phyloP scores from a whole-genome alignment of 257 asterid species.

The Anisodus tanguticus region DNA sequence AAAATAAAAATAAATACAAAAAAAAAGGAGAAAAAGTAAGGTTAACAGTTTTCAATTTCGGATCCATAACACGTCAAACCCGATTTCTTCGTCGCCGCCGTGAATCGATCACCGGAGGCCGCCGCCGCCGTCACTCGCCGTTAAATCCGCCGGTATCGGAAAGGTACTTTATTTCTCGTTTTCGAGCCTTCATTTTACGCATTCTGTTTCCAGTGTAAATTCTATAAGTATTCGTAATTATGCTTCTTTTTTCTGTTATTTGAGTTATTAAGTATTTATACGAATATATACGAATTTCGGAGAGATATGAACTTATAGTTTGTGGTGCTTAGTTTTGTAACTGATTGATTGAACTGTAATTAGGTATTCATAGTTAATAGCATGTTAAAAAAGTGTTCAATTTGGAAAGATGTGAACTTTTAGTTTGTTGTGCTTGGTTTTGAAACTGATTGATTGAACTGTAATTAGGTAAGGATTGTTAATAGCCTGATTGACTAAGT shows the following conservation, averaged over 20 bases:
- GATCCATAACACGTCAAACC: neutral
- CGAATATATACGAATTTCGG: neutral
- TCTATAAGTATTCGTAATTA: neutral
- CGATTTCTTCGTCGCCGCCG: neutral
- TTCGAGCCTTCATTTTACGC: neutral
- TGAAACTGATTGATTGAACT: neutral
- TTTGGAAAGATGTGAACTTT: neutral
- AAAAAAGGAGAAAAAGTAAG: neutral
- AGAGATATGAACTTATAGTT: conserved; percentile 3
- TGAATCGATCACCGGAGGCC: too few relatives aligned
- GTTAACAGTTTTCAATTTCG: neutral
- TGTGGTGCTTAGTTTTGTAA: neutral
- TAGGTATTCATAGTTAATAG: neutral
- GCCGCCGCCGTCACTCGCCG: neutral
- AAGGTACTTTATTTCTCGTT: neutral
- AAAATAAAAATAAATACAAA: too few relatives aligned
- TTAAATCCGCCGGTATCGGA: neutral
- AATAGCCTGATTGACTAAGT: neutral
- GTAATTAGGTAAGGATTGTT: neutral
- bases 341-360: neutral
- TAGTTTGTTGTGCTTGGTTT: neutral
- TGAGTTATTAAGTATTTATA: neutral
- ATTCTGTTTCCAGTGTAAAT: neutral
- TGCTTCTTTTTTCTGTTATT: conserved; percentile 2
- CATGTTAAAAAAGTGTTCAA: too few relatives aligned